Percentiles rank a stretch among this genome's conserved stretches.
phyloP scores from a whole-genome alignment of 2,329 filamentous ascomycete species.

The Epichloe amarillans region DNA sequence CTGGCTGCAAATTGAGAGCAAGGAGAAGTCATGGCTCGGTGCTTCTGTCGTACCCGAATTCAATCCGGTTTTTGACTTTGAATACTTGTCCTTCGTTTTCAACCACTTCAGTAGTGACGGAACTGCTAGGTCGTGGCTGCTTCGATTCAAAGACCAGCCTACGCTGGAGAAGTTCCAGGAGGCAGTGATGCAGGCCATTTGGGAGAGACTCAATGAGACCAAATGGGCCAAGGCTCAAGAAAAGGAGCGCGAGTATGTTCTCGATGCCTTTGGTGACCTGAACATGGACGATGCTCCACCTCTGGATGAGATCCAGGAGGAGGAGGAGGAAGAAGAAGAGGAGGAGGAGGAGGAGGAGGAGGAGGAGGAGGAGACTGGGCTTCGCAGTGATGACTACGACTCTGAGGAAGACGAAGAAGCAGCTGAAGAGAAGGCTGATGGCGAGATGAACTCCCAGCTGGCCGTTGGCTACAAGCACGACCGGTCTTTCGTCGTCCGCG shows the following conservation, averaged over 20 bases:
- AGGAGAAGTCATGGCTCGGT: constrained; percentile 72
- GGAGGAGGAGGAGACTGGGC: constrained; percentile 51
- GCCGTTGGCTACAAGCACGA: constrained; percentile 97
- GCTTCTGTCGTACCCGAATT: constrained; percentile 79
- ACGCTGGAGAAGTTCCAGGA: constrained; percentile 81
- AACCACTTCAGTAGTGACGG: constrained; percentile 87
- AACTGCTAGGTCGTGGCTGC: constrained; percentile 85
- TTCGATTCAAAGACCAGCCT: constrained; percentile 77
- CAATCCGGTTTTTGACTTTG: constrained; percentile 97
- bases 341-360: constrained; percentile 48
- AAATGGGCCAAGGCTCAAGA: constrained; percentile 94
- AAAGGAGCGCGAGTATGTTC: constrained; percentile 82
- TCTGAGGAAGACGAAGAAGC: constrained; percentile 55
- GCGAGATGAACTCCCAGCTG: constrained; percentile 82
- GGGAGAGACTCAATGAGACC: constrained; percentile 88
- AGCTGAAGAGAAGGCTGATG: constrained; percentile 60
- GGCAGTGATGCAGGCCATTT: constrained; percentile 86
- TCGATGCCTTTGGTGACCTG: constrained; percentile 90
- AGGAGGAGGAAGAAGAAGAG: constrained; percentile 43
- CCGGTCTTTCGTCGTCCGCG: constrained; percentile 89
- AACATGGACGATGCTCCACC: constrained; percentile 66
- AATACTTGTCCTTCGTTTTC: constrained; percentile 98
- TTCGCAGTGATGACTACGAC: constrained; percentile 56
- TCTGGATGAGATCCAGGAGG: constrained; percentile 31
- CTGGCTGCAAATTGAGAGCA: constrained; percentile 75